These are phyloP conservation scores for Eucalyptus paniculata DNA, from an alignment of 345 rosid species.

Conservation along the genomic window DNA sequence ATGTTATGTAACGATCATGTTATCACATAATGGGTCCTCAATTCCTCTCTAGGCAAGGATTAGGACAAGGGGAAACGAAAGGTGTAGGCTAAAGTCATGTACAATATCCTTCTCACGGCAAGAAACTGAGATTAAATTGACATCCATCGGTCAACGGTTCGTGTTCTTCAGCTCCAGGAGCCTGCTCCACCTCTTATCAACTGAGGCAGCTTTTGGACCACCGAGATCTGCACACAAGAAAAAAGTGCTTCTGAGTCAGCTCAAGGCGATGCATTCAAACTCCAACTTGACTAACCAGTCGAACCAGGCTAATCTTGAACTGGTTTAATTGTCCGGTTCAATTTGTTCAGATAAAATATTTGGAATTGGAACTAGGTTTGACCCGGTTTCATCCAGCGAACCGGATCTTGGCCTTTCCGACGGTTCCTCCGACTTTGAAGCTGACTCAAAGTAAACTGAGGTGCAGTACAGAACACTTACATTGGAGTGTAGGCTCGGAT, in stretches of 20 bases:
- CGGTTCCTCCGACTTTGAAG: background rate
- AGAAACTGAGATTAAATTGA: background rate
- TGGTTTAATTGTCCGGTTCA: background rate
- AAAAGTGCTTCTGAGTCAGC: background rate
- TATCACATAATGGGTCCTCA: background rate
- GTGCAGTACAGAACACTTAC: slow-evolving; percentile 7
- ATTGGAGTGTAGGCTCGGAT: slow-evolving; percentile 40
- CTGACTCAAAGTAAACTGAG: background rate
- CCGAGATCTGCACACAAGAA: slow-evolving; percentile 32
- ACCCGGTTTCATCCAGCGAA: background rate
- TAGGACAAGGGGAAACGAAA: background rate
- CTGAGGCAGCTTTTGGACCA: slow-evolving; percentile 29
- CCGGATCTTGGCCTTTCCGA: background rate
- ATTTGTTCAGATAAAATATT: background rate
- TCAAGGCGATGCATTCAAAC: background rate
- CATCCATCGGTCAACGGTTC: background rate
- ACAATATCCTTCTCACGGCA: background rate
- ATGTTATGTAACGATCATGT: background rate
- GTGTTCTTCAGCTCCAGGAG: slow-evolving; percentile 60
- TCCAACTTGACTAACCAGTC: background rate
- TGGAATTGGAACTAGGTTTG: background rate
- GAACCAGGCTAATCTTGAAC: background rate
- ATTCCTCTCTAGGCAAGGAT: background rate
- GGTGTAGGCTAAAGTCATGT: background rate
- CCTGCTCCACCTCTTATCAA: slow-evolving; percentile 65